Conservation (phyloP, 257 asterid species). For the Handroanthus guayacan region DNA sequence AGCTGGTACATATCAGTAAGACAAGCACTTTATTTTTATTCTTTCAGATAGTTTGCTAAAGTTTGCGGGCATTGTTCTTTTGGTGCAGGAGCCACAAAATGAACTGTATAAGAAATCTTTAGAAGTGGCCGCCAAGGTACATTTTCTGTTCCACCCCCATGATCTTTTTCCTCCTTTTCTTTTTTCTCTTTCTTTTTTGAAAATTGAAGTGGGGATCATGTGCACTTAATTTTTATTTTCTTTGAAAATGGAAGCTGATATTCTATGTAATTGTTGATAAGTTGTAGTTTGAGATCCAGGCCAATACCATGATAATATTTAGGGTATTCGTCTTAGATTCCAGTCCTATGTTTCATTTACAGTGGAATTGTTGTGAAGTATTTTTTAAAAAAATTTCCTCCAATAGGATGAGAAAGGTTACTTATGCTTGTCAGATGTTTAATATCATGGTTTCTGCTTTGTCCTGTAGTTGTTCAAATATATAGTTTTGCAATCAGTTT, state of each 20-base stretch:
- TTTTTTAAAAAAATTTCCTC: constrained; percentile 12
- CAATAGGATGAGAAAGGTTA: constrained; percentile 6
- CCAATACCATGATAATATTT: background rate
- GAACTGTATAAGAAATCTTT: constrained; percentile 80
- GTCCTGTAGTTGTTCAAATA: background rate
- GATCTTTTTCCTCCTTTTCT: too few species aligned
- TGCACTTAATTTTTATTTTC: constrained; percentile 13
- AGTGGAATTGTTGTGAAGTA: constrained; percentile 1
- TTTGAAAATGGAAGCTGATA: constrained; percentile 17
- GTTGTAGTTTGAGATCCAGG: constrained; percentile 10
- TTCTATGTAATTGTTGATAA: constrained; percentile 6
- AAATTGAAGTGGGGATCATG: background rate
- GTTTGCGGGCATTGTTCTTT: constrained; percentile 11
- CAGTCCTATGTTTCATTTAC: background rate
- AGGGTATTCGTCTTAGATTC: background rate
- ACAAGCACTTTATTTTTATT: background rate
- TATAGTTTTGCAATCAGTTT: background rate
- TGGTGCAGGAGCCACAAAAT: constrained; percentile 78
- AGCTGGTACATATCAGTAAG: constrained; percentile 54
- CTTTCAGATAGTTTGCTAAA: constrained; percentile 20
- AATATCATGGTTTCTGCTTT: background rate
- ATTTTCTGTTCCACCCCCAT: background rate
- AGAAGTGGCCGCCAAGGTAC: constrained; percentile 86
- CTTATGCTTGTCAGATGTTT: background rate
- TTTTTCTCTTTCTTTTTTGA: background rate